Conservation (phyloP, 495 filamentous ascomycete genomes). For the Pyronema omphalodes region DNA sequence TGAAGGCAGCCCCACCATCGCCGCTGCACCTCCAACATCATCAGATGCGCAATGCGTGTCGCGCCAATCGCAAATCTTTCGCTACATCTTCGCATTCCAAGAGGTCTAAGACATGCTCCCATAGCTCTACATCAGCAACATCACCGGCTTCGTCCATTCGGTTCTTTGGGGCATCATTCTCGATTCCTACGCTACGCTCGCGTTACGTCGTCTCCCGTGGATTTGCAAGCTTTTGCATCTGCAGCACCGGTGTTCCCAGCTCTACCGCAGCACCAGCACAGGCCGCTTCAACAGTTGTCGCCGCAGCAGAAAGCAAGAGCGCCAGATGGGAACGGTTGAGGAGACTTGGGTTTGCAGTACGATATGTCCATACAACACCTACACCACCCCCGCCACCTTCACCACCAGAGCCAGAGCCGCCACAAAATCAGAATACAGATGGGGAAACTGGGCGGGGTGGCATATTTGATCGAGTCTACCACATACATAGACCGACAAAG, state of each 20-base stretch:
- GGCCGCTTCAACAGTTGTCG: conserved; percentile 16
- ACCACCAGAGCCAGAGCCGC: not conserved
- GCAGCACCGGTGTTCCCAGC: conserved; percentile 15
- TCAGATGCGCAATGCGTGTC: conserved; percentile 2
- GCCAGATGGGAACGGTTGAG: conserved; percentile 7
- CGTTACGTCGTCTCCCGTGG: conserved; percentile 23
- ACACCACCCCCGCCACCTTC: not conserved
- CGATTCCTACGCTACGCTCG: conserved; percentile 9
- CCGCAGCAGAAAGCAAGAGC: conserved; percentile 10
- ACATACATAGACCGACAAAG: conserved; percentile 63
- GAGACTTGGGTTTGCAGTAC: conserved; percentile 11
- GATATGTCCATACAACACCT: conserved; percentile 9
- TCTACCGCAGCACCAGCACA: conserved; percentile 7
- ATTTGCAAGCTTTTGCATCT: conserved; percentile 22
- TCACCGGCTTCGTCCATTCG: conserved; percentile 8
- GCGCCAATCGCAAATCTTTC: conserved; percentile 10
- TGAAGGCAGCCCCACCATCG: conserved; percentile 9
- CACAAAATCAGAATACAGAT: not conserved
- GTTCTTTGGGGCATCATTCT: conserved; percentile 12
- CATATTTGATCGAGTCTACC: conserved; percentile 14
- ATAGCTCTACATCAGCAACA: conserved; percentile 3
- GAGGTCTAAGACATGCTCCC: not conserved
- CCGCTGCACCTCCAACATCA: conserved; percentile 7
- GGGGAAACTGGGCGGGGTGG: conserved; percentile 8
- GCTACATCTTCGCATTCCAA: not conserved